Evolutionary conservation across 2,329 filamentous ascomycete species (phyloP), one percentile per base, ranked within the genome.

Genomic region (Fusarium scirpi): DNA sequence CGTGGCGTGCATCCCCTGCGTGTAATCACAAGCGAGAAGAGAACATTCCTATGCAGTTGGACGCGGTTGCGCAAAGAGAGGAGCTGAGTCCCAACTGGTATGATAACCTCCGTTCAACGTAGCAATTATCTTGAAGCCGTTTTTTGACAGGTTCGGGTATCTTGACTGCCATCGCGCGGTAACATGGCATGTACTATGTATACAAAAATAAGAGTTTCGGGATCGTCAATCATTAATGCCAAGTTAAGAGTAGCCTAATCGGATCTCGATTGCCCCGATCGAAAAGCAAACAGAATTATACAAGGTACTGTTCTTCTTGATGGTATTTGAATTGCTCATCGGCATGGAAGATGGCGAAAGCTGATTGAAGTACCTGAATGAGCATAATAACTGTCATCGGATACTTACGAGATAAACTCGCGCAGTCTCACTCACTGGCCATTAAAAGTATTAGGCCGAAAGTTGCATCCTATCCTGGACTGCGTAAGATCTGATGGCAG

Each of bases 241-340:
- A 59, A 52, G 61, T 46, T 59, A 49, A 41, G 32, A n/a, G 52
- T 51, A 60, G 51, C 58, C 43, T 52, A 59, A 62, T 73, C 68
- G 62, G 70, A 74, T 69, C 68, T 69, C 68, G 61, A 68, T 74
- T 74, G n/a, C 24, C 44, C 62, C 65, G 65, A 73, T 43, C 16
- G n/a, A 53, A 44, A 51, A 44, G n/a, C 29, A 54, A 38, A 30
- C 34, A 44, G 40, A 44, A 43, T 29, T 29, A 20, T 53, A 25
- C 18, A 41, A 20, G 32, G n/a, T 22, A 34, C 34, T 32, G 22
- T 24, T 24, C 43, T 38, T 12, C 44, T 32, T 45, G 27, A 11
- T 32, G 11, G 25, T 18, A 49, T 48, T 64, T 25, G 13, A 11
- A 51, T 46, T 27, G 10, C 25, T 57, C 22, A 45, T 34, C 18